Evolutionary conservation across 2,329 filamentous ascomycete genomes (phyloP).

Genomic region (Mollisia scopiformis): DNA sequence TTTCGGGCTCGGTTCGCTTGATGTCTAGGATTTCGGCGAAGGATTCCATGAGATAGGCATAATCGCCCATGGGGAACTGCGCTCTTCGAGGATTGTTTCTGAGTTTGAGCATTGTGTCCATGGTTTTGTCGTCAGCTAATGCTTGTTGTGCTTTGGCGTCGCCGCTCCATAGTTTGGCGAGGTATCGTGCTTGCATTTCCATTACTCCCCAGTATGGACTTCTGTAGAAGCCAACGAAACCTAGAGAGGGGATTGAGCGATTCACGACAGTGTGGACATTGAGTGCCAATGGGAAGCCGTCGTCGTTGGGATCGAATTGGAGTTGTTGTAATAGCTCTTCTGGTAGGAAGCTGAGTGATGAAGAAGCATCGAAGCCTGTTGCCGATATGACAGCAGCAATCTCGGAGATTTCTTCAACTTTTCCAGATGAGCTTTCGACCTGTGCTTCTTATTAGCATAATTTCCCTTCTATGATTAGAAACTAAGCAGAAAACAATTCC

Average conservation of each 20-base stretch:
- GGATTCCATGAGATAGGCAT: constrained; percentile 74
- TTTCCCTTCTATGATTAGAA: too few species aligned
- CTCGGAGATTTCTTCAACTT: constrained; percentile 45
- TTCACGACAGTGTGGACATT: constrained; percentile 69
- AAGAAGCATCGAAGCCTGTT: constrained; percentile 71
- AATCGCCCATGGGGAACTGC: constrained; percentile 86
- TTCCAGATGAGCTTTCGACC: not conserved
- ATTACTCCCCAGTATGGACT: constrained; percentile 86
- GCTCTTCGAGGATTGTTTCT: constrained; percentile 44
- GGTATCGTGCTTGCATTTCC: constrained; percentile 79
- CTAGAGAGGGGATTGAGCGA: constrained; percentile 62
- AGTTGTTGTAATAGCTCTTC: constrained; percentile 57
- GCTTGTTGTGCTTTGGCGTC: constrained; percentile 28
- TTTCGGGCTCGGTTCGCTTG: constrained; percentile 37
- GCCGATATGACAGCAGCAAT: constrained; percentile 73
- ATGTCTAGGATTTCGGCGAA: constrained; percentile 62
- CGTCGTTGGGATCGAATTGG: constrained; percentile 52
- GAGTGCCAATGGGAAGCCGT: constrained; percentile 63
- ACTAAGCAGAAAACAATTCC: not conserved
- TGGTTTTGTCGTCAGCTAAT: constrained; percentile 27
- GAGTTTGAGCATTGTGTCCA: constrained; percentile 32
- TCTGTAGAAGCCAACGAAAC: constrained; percentile 83
- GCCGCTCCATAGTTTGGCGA: constrained; percentile 61
- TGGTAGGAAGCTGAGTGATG: constrained; percentile 68
- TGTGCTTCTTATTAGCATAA: not conserved